phyloP scores from a whole-genome alignment of 768 basidiomycete genomes.

The Boletus tomentosulus region DNA sequence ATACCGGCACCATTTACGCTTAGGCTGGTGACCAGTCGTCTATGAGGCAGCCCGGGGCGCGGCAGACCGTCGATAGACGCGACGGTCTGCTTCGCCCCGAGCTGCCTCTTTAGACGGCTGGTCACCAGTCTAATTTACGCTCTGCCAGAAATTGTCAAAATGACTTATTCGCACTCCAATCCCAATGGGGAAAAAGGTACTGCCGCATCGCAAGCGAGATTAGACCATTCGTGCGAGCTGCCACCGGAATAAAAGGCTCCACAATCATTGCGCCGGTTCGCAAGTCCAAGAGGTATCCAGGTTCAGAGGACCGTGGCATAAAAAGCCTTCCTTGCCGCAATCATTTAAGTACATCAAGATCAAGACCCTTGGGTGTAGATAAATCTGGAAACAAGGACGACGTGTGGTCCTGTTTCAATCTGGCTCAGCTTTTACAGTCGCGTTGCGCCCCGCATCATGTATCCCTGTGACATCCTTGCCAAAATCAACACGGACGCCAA shows the following conservation, averaged over 20 bases:
- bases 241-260: not conserved
- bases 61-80: no score
- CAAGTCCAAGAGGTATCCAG: not conserved
- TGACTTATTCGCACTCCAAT: not conserved
- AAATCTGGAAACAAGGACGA: not conserved
- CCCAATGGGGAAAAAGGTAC: not conserved
- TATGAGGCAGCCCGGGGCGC: no score
- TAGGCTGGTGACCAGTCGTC: no score
- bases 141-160: no score
- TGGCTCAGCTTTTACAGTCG: slow-evolving; percentile 10
- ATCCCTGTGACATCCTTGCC: not conserved
- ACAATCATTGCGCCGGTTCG: not conserved
- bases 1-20: not conserved
- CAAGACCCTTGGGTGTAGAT: not conserved
- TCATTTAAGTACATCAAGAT: not conserved
- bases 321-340: not conserved
- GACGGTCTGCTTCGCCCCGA: no score
- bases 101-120: no score
- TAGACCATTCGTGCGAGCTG: not conserved
- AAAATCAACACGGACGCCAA: slow-evolving; percentile 29
- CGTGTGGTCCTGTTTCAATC: not conserved
- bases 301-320: not conserved
- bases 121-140: no score
- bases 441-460: not conserved
- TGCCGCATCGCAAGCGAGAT: no score